Evolutionary conservation across 23 red algal species (phyloP).

Genomic region (Gracilariopsis chorda): DNA sequence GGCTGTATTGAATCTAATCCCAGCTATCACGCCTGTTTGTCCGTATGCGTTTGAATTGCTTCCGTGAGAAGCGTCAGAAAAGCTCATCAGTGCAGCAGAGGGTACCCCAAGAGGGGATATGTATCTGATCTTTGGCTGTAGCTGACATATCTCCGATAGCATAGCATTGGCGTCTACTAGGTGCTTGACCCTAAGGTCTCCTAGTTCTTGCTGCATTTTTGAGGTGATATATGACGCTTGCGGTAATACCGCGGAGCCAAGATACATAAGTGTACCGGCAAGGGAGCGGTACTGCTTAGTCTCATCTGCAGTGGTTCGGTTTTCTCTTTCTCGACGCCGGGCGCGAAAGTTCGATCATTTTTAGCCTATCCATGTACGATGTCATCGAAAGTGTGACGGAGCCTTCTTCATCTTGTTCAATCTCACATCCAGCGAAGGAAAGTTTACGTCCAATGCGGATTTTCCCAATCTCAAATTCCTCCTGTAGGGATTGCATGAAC

Average conservation of each 20-base stretch:
- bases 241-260: neutral
- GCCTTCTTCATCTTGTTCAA: neutral
- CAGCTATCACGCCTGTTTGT: neutral
- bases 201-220: too few species aligned
- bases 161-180: too few species aligned
- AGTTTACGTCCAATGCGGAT: neutral
- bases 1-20: neutral
- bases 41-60: neutral
- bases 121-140: too few species aligned
- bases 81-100: neutral
- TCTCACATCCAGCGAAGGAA: slow-evolving; percentile 3
- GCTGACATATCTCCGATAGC: too few species aligned
- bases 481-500: neutral
- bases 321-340: neutral
- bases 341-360: neutral
- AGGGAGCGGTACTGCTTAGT: neutral
- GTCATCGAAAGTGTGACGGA: neutral
- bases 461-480: slow-evolving; percentile 13
- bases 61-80: neutral
- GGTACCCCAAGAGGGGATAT: neutral
- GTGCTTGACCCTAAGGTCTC: too few species aligned
- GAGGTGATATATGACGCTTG: slow-evolving; percentile 22
- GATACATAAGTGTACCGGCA: slow-evolving; percentile 8
- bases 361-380: neutral
- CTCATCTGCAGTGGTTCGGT: neutral